Evolutionary conservation across 257 asterid species (phyloP), one percentile per base, ranked within the genome.

Genomic region (Solanum appendiculatum): DNA sequence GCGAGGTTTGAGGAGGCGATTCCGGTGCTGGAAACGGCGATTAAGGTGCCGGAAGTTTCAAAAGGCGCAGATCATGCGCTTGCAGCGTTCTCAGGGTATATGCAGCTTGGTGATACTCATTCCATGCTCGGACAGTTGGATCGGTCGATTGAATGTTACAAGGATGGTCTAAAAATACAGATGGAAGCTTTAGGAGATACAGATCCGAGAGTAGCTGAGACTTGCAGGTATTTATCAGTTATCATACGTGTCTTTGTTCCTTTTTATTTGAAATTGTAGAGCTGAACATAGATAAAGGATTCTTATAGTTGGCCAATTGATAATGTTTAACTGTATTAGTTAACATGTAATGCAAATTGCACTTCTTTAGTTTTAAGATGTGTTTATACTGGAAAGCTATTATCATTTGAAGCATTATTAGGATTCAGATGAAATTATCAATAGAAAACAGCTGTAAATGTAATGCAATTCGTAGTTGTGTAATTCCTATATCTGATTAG

Each of bases 51-150:
- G 74, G 98, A 95, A 83, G 94, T 92, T 36, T 89, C 91, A 33
- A 93, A 91, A 78, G 99, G 99, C 83, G 98, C 97, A 87, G 99
- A 97, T 94, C 99, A 97, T 90, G 98, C 98, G 66, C 96, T 97
- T 29, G 99, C 99, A 5, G 92, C 95, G 42, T 96, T 97, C 82
- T 97, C 99, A 0, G 99, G 99, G 66, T 91, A 90, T 89, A 97
- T 97, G 99, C 99, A 97, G 93, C 86, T 97, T 66, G 99, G 99
- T 8, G 99, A 97, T 78, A 97, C 99, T 73, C 94, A 92, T 93
- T 96, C 99, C 40, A 97, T 97, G 99, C 92, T 97, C 23, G 99
- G 99, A n/a, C 98, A 94, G 92, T 83, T 97, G 90, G 99, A 96
- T 92, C 96, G 98, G 64, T 95, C 99, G 39, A 92, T 97, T 87